phyloP scores from a whole-genome alignment of 2,329 filamentous ascomycete genomes.

The Lecanicillium sp. region DNA sequence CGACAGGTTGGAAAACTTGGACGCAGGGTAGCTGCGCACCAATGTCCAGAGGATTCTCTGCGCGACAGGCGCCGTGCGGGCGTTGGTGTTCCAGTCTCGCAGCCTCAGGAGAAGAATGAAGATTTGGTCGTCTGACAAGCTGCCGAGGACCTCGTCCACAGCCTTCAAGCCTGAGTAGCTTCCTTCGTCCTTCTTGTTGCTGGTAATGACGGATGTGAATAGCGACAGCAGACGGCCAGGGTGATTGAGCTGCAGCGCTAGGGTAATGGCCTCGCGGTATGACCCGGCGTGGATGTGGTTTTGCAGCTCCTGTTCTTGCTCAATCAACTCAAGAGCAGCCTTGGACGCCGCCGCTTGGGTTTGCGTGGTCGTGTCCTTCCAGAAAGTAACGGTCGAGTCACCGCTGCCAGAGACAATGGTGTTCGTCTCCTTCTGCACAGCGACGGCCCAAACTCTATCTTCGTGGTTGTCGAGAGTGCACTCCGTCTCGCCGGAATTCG shows the following conservation, averaged over 20 bases:
- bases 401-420: constrained; percentile 84
- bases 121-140: constrained; percentile 75
- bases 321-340: constrained; percentile 70
- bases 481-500: constrained; percentile 73
- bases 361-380: constrained; percentile 81
- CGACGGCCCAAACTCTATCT: constrained; percentile 88
- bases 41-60: constrained; percentile 78
- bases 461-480: constrained; percentile 95
- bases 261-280: constrained; percentile 85
- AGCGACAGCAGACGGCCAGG: constrained; percentile 77
- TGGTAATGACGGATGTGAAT: constrained; percentile 72
- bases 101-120: constrained; percentile 74
- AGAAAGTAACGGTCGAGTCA: constrained; percentile 90
- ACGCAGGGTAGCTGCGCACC: constrained; percentile 72
- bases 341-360: constrained; percentile 69
- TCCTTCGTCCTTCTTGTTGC: constrained; percentile 48
- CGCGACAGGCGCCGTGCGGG: constrained; percentile 73
- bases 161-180: constrained; percentile 57
- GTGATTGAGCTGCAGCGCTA: constrained; percentile 91
- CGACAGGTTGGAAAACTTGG: constrained; percentile 64
- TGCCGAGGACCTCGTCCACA: constrained; percentile 79
- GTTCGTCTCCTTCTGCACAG: constrained; percentile 60
- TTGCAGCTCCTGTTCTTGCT: constrained; percentile 89
- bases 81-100: constrained; percentile 97
- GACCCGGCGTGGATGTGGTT: constrained; percentile 86